Percentiles rank a stretch among this genome's conserved stretches.
These are phyloP conservation scores for Priceomyces fermenticarens DNA, from an alignment of 805 yeast genomes.

Conservation along the genomic window DNA sequence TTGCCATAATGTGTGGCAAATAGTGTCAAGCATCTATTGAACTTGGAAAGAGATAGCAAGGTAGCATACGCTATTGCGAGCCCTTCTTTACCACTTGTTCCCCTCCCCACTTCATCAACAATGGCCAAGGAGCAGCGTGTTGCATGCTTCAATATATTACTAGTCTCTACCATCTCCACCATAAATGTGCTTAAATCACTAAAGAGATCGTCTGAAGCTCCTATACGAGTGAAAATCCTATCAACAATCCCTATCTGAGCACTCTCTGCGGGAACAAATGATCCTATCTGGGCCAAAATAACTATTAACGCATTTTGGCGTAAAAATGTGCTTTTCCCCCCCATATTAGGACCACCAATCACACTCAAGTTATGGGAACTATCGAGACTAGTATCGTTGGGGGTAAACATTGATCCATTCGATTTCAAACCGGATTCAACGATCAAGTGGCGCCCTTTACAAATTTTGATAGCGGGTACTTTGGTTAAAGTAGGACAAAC, in stretches of 20 bases:
- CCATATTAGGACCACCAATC: constrained; percentile 87
- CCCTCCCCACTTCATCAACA: constrained; percentile 80
- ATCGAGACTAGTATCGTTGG: constrained; percentile 34
- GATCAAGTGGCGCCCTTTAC: constrained; percentile 76
- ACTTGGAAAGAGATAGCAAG: constrained; percentile 49
- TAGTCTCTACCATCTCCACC: constrained; percentile 75
- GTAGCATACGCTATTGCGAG: constrained; percentile 81
- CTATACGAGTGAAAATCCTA: constrained; percentile 77
- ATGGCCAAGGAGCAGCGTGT: constrained; percentile 60
- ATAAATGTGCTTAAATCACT: constrained; percentile 81
- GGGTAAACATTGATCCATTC: constrained; percentile 46
- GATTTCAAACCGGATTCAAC: constrained; percentile 72
- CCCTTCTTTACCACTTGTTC: constrained; percentile 84
- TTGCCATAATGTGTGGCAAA: constrained; percentile 83
- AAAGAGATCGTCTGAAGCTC: constrained; percentile 77
- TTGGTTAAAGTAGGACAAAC: constrained; percentile 62
- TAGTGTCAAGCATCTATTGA: constrained; percentile 66
- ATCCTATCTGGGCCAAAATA: constrained; percentile 73
- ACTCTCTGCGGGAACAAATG: constrained; percentile 63
- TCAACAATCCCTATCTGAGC: constrained; percentile 70
- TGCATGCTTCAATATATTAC: constrained; percentile 53
- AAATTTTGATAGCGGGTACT: constrained; percentile 46
- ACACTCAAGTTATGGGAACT: constrained; percentile 37
- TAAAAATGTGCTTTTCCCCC: constrained; percentile 79
- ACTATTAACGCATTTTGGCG: constrained; percentile 70